Percentiles rank a stretch among this genome's conserved stretches.
These are phyloP conservation scores for Macrocybe sp. DNA, from an alignment of 1,284 basidiomycete species.

Conservation along the genomic window DNA sequence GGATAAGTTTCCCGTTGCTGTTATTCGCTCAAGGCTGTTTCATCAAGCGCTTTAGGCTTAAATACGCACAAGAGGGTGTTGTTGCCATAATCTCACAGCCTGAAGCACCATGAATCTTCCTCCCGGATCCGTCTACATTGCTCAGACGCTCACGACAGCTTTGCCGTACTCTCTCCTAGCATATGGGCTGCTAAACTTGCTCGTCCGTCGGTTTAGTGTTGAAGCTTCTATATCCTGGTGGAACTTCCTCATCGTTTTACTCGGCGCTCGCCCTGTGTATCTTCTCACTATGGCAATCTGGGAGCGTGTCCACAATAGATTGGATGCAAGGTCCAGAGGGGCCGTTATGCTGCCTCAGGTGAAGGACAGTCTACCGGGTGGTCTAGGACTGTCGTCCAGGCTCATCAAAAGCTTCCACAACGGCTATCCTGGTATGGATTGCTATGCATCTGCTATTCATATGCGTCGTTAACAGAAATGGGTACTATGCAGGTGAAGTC, in stretches of 20 bases:
- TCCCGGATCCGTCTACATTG: neutral
- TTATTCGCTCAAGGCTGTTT: too few relatives aligned
- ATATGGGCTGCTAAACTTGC: slow-evolving; percentile 6
- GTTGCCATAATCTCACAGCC: neutral
- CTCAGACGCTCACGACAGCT: slow-evolving; percentile 3
- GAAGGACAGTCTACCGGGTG: slow-evolving; percentile 24
- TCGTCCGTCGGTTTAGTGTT: slow-evolving; percentile 10
- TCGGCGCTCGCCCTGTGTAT: slow-evolving; percentile 6
- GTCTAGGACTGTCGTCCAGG: slow-evolving; percentile 23
- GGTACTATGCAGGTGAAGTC: slow-evolving; percentile 21
- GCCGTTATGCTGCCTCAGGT: slow-evolving; percentile 26
- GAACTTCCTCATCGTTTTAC: slow-evolving; percentile 2
- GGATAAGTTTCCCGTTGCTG: too few relatives aligned
- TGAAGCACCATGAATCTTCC: neutral
- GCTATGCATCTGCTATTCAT: neutral
- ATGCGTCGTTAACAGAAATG: neutral
- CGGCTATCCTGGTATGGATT: slow-evolving; percentile 26
- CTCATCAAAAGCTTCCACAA: slow-evolving; percentile 22
- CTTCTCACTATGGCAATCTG: slow-evolving; percentile 20
- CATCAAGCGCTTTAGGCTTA: too few relatives aligned
- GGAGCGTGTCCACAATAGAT: slow-evolving; percentile 15
- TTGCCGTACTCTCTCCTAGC: slow-evolving; percentile 9
- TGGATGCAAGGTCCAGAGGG: slow-evolving; percentile 25
- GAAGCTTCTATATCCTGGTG: slow-evolving; percentile 2
- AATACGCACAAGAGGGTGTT: neutral